Evolutionary conservation across 305 asterid species (phyloP).

Genomic region (Fraxinus paxiana): DNA sequence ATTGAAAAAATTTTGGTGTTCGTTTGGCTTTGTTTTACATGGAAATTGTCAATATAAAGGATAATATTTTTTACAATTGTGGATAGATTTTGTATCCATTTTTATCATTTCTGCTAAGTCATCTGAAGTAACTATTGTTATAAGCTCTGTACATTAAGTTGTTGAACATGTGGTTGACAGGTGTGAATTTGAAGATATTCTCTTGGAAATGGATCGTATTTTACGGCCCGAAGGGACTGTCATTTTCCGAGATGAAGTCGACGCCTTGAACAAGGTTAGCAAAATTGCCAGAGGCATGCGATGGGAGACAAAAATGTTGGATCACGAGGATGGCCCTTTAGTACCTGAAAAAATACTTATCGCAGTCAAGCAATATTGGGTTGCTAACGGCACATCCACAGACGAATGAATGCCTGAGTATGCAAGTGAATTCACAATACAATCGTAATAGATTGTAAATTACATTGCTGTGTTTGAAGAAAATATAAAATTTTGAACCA

Average conservation of each 20-base stretch:
- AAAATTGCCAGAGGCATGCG: slow-evolving; percentile 68
- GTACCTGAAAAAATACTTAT: slow-evolving; percentile 79
- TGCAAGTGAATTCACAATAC: neutral
- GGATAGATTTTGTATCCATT: too few relatives aligned
- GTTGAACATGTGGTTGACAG: slow-evolving; percentile 28
- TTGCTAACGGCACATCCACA: slow-evolving; percentile 36
- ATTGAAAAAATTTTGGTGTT: too few relatives aligned
- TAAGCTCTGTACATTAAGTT: neutral
- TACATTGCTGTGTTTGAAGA: neutral
- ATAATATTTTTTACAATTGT: too few relatives aligned
- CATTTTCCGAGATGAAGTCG: slow-evolving; percentile 71
- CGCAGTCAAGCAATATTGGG: slow-evolving; percentile 68
- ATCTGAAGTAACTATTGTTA: neutral
- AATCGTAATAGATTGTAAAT: neutral
- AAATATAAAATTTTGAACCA: neutral
- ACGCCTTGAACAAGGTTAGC: slow-evolving; percentile 66
- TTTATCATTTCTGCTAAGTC: neutral
- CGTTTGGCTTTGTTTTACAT: too few relatives aligned
- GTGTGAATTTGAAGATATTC: slow-evolving; percentile 78
- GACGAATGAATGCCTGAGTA: slow-evolving; percentile 29
- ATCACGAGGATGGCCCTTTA: slow-evolving; percentile 86
- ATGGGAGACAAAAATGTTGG: slow-evolving; percentile 70
- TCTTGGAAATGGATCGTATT: slow-evolving; percentile 82
- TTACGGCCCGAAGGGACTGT: slow-evolving; percentile 76
- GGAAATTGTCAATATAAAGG: too few relatives aligned